Evolutionary conservation across 2,329 filamentous ascomycete species (phyloP), one percentile per base, ranked within the genome.

Genomic region (Cordyceps farinosa): DNA sequence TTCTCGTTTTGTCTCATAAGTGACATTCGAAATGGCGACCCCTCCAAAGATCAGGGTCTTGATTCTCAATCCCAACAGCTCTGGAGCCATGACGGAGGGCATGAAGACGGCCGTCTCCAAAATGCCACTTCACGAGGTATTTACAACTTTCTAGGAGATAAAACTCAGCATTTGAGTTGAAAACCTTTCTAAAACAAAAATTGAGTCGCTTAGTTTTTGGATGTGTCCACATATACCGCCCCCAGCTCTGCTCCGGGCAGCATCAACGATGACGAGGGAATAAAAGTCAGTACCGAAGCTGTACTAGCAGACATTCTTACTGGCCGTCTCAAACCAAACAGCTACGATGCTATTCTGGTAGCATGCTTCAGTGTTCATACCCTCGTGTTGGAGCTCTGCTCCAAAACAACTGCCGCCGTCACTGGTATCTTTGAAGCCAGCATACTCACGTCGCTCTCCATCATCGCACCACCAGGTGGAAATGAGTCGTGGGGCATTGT

Each of bases 361-460:
- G 92, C 92, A 27, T 97, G 94, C 77, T 98, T 91, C 78, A 95
- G 90, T 65, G 86, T 90, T 1, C 92, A 97, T 71, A 87, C 90
- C 0, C 82, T 97, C 0, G 90, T 96, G 0, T 74, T 80, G 0
- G 74, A 82, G 55, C 77, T 96, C 15, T 74, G 79, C 13, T 66
- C 71, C 1, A 64, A 69, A 73, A 59, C 75, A 34, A 65, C 69
- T 27, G 65, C 69, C 5, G 67, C 71, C 6, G 70, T 76, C 13
- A 75, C 69, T 6, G 93, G 94, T 6, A 97, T 98, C 62, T 95
- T 97, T 70, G 93, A 97, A 75, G 90, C 92, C 1, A 91, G 89
- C 70, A 80, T 97, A 15, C 78, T 87, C 2, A 80, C 86, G 0
- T 84, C 87, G 2, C 72, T 93, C 10, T 84, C 88, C 1, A 75